These are phyloP conservation scores for Ceratobasidium sp. DNA, from an alignment of 1,284 basidiomycete species.

Conservation along the genomic window DNA sequence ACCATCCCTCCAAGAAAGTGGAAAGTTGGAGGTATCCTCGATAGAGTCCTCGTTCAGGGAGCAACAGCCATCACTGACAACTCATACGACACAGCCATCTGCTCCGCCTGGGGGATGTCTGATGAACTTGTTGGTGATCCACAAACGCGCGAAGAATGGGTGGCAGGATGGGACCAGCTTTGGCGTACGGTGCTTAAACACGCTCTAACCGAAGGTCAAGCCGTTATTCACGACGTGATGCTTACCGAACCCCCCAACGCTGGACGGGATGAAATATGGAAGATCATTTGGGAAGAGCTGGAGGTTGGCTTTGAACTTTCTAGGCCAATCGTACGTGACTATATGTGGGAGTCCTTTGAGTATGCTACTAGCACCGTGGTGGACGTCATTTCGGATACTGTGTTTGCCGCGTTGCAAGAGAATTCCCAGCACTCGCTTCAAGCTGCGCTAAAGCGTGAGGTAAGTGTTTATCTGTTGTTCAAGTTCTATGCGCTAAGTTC, in stretches of 20 bases:
- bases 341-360: slow-evolving; percentile 39
- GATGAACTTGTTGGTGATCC: slow-evolving; percentile 23
- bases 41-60: slow-evolving; percentile 32
- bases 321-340: slow-evolving; percentile 37
- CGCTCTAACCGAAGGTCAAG: slow-evolving; percentile 33
- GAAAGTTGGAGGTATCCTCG: slow-evolving; percentile 36
- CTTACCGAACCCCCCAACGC: slow-evolving; percentile 25
- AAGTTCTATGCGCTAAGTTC: not conserved
- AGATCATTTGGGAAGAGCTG: slow-evolving; percentile 38
- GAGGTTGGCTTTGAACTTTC: slow-evolving; percentile 33
- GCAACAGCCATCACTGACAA: slow-evolving; percentile 37
- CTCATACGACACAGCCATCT: slow-evolving; percentile 24
- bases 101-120: slow-evolving; percentile 43
- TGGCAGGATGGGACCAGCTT: slow-evolving; percentile 36
- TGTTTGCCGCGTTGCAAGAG: slow-evolving; percentile 30
- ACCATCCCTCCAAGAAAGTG: slow-evolving; percentile 30
- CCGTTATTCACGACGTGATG: slow-evolving; percentile 32
- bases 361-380: slow-evolving; percentile 37
- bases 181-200: slow-evolving; percentile 37
- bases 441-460: slow-evolving; percentile 24
- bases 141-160: slow-evolving; percentile 40
- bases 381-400: slow-evolving; percentile 32
- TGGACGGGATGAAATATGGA: slow-evolving; percentile 39
- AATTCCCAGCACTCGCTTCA: slow-evolving; percentile 25
- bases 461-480: slow-evolving; percentile 8